Base-by-base conservation (phyloP, 2,329 filamentous ascomycete genomes). In the Gaeumannomyces sp. region DNA sequence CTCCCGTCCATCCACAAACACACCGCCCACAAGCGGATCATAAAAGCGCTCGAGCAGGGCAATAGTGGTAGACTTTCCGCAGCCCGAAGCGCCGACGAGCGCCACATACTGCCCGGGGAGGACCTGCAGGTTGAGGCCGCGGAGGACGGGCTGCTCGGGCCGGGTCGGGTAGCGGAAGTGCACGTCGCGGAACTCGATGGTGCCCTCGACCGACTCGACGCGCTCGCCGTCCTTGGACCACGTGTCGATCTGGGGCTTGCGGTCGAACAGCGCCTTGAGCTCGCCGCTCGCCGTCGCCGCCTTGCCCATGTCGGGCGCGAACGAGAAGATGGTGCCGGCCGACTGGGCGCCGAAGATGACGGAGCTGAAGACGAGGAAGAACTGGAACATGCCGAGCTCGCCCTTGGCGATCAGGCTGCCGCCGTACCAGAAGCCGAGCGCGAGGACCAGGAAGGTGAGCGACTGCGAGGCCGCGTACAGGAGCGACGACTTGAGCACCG, bases 111-210 rank as follows among this genome's bases (percentile, higher is more conserved):
- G 90, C 4, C 91, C 92, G 0, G 91, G 90, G 33, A 87, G 85
- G 58, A 94, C 85, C 19, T 79, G 80, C 8, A 94, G 81, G 75
- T 94, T 89, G 14, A 97, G 81, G 0, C 93, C 94, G 33, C 92
- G 89, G 3, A 98, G 86, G 0, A 98, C 92, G n/a, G 92, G 91
- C 70, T 96, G 92, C 70, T 97, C 92, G 0, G 92, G 91, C 1
- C 95, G 87, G 0, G 92, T 96, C 0, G 94, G 93, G 72, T 98
- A 99, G 58, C 92, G 86, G 83, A 97, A 98, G 74, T 97, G 92
- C 2, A 98, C 93, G 69, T 96, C 88, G 27, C 90, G 87, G 79
- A 99, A 96, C 74, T 98, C 93, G 68, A 99, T 85, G 16, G 83
- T 84, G 31, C 93, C 94, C 27, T 95, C 85, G 29, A 94, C 83